Evolutionary conservation across 225 moss, liverwort and hornwort genomes (phyloP).

Genomic region (Pseudoscleropodium purum): DNA sequence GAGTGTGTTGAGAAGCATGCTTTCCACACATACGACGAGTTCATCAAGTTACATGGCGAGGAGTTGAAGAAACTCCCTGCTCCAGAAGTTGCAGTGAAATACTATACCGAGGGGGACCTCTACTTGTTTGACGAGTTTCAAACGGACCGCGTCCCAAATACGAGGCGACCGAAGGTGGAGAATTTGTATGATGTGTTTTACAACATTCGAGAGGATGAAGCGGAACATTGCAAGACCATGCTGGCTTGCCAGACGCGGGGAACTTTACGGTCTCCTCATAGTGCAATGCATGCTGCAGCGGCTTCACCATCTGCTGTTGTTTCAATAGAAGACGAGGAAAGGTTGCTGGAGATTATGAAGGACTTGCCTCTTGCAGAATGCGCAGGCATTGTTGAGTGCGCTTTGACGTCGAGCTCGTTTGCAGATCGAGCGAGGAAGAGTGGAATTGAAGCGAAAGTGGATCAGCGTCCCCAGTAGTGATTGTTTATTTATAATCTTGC

Average conservation of each 20-base stretch:
- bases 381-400: conserved; percentile 80
- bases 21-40: conserved; percentile 77
- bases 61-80: conserved; percentile 56
- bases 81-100: conserved; percentile 74
- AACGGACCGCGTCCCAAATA: conserved; percentile 49
- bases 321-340: conserved; percentile 13
- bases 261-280: conserved; percentile 66
- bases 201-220: conserved; percentile 91
- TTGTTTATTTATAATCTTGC: neutral
- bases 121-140: conserved; percentile 96
- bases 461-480: neutral
- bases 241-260: conserved; percentile 70
- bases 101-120: conserved; percentile 83
- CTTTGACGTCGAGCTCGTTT: conserved; percentile 62
- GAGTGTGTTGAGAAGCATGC: conserved; percentile 92
- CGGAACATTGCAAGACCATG: conserved; percentile 93
- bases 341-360: neutral
- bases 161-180: conserved; percentile 81
- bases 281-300: conserved; percentile 16
- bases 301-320: neutral
- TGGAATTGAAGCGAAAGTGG: conserved; percentile 19
- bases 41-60: conserved; percentile 65
- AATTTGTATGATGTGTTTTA: conserved; percentile 81
- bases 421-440: conserved; percentile 52
- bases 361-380: conserved; percentile 61